Base-by-base conservation (phyloP, 768 basidiomycete genomes). In the Lactarius hengduanensis region DNA sequence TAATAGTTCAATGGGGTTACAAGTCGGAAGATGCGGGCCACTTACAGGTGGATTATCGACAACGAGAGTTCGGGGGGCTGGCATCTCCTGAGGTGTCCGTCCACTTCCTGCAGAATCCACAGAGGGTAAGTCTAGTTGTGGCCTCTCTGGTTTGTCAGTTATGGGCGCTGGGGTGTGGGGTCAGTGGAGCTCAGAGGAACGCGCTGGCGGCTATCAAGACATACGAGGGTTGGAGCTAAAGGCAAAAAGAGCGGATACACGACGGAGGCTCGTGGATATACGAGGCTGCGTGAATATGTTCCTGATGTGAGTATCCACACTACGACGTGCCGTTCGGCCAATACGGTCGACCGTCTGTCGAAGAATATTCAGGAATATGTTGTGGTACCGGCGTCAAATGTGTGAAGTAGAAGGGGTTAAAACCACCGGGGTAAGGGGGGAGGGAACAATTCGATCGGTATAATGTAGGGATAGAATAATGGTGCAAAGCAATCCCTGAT, bases 161-260 rank as follows among this genome's bases (percentile, higher is more conserved):
- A 91, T 78, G 63, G 79, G 75, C 57, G 89, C 90, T 91, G 69
- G 22, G 16, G 34, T 45, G 8, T 26, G 26, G 26, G 13, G 26
- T 59, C 34, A 67, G 62, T 18, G 34, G 18, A 30, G 16, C 7
- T 16, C 36, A 6, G 11, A 1, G 26, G 34, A 40, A 11, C 18
- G 7, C 30, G 18, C 20, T 11, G 22, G 15, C 36, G 7, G 40
- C 34, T 4, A 13, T 15, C 20, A 36, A 54, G 43, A 80, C 90
- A 75, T 71, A 91, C 91, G 89, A 71, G 84, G 82, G 57, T 87
- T 83, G 67, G 84, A 76, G 62, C 80, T 74, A 76, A 86, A 88
- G 75, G 90, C 89, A 73, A 89, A 84, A 72, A 88, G 78, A 28
- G 91, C 88, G 10, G 89, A 85, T 78, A 90, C 84, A 61, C 91